Percentiles rank a stretch among this genome's conserved stretches.
Conservation (phyloP, 2,329 filamentous ascomycete species). For the Elsinoe batatas region DNA sequence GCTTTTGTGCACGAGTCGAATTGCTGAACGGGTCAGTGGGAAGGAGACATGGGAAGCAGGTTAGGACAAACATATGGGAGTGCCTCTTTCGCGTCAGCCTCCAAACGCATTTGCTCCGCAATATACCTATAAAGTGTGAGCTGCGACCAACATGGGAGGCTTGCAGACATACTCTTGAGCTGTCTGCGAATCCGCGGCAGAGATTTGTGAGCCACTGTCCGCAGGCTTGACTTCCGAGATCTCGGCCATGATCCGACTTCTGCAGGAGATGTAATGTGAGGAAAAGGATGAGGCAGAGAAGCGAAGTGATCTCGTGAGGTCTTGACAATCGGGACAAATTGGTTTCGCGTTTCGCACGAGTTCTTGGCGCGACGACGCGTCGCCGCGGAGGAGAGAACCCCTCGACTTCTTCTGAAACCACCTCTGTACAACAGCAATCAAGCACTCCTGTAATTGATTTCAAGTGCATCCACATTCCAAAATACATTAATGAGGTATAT, state of each 20-base stretch:
- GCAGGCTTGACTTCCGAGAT: not conserved
- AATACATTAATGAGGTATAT: not conserved
- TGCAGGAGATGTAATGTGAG: not conserved
- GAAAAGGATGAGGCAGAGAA: not conserved
- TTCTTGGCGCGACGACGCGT: constrained; percentile 9
- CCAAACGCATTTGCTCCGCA: constrained; percentile 76
- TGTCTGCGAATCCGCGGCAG: constrained; percentile 43
- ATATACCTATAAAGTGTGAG: constrained; percentile 55
- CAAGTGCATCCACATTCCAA: not conserved
- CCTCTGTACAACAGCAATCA: no score
- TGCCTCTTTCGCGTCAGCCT: constrained; percentile 89
- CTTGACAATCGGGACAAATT: constrained; percentile 11
- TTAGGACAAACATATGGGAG: constrained; percentile 66
- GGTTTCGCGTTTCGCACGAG: not conserved
- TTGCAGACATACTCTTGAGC: constrained; percentile 35
- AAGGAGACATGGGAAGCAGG: not conserved
- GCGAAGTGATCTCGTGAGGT: not conserved
- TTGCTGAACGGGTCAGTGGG: constrained; percentile 46
- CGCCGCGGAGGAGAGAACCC: not conserved
- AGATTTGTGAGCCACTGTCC: constrained; percentile 35
- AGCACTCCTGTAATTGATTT: not conserved
- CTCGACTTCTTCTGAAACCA: constrained; percentile 6
- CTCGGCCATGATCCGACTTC: not conserved
- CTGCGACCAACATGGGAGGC: not conserved
- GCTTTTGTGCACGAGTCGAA: constrained; percentile 87